These are phyloP conservation scores for Obelidium mucronatum DNA, from an alignment of 192 early-diverging fungal species.

Conservation along the genomic window DNA sequence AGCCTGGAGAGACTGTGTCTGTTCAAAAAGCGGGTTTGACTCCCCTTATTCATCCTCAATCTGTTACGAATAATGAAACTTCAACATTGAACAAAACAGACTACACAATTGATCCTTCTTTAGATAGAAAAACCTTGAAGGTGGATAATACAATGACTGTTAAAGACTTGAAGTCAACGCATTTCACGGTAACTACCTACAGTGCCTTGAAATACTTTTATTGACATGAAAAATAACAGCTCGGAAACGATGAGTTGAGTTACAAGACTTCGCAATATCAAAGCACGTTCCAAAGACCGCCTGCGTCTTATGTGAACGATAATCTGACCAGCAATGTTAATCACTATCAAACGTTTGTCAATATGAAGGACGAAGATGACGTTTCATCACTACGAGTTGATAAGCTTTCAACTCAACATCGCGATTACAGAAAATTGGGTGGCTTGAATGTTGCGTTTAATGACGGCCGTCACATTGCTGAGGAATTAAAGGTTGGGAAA, in stretches of 20 bases:
- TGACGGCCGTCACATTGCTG: background rate
- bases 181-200: slow-evolving; percentile 22
- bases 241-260: slow-evolving; percentile 23
- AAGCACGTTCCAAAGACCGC: background rate
- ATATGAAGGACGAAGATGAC: slow-evolving; percentile 14
- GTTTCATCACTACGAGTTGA: background rate
- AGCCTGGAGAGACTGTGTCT: background rate
- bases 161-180: slow-evolving; percentile 30
- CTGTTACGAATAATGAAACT: background rate
- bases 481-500: background rate
- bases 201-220: background rate
- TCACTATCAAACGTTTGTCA: slow-evolving; percentile 9
- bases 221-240: background rate
- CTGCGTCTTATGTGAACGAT: slow-evolving; percentile 4
- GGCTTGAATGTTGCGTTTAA: background rate
- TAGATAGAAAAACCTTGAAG: slow-evolving; percentile 18
- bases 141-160: slow-evolving; percentile 34
- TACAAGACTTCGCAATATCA: slow-evolving; percentile 29
- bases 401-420: slow-evolving; percentile 13
- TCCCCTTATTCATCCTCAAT: too few relatives aligned
- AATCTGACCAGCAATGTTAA: background rate
- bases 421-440: slow-evolving; percentile 10
- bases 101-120: slow-evolving; percentile 2
- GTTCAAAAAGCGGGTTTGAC: slow-evolving; percentile 18
- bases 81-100: background rate